These are phyloP conservation scores for Marasmius fiardii DNA, from an alignment of 1,284 basidiomycete genomes.

Conservation along the genomic window DNA sequence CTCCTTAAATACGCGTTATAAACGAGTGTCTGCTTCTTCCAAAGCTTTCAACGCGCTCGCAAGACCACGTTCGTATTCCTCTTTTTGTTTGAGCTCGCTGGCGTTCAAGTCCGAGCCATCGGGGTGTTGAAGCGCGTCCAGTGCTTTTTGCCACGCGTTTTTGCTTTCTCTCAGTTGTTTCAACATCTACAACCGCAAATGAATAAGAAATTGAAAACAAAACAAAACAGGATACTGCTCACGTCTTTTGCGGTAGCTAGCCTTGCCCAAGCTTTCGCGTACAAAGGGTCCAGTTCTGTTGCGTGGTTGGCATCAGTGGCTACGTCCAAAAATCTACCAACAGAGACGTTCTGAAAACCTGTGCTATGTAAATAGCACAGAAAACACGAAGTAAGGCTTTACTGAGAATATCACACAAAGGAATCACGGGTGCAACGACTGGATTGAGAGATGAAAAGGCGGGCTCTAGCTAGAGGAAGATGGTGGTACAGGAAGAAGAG, in stretches of 20 bases:
- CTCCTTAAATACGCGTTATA: too few species aligned
- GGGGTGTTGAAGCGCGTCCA: background rate
- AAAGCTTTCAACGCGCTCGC: background rate
- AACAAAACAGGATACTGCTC: background rate
- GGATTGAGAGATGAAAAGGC: too few species aligned
- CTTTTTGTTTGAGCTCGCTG: background rate
- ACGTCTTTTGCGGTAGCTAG: conserved; percentile 26
- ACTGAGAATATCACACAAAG: too few species aligned
- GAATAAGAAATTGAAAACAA: too few species aligned
- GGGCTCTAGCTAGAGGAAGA: too few species aligned
- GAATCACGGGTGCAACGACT: too few species aligned
- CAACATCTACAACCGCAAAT: too few species aligned
- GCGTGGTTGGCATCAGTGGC: conserved; percentile 19
- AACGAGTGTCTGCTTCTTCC: background rate
- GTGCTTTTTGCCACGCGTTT: background rate
- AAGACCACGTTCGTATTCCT: background rate
- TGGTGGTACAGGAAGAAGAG: too few species aligned
- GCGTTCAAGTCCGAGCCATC: background rate
- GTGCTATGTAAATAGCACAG: too few species aligned
- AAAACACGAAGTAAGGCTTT: too few species aligned
- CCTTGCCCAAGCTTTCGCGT: conserved; percentile 31
- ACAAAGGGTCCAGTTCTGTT: conserved; percentile 28
- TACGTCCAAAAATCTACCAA: too few species aligned
- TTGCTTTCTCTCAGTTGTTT: background rate
- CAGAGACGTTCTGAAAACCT: too few species aligned